These are phyloP conservation scores for Heterobasidion annosum DNA, from an alignment of 1,284 basidiomycete genomes.

Conservation along the genomic window DNA sequence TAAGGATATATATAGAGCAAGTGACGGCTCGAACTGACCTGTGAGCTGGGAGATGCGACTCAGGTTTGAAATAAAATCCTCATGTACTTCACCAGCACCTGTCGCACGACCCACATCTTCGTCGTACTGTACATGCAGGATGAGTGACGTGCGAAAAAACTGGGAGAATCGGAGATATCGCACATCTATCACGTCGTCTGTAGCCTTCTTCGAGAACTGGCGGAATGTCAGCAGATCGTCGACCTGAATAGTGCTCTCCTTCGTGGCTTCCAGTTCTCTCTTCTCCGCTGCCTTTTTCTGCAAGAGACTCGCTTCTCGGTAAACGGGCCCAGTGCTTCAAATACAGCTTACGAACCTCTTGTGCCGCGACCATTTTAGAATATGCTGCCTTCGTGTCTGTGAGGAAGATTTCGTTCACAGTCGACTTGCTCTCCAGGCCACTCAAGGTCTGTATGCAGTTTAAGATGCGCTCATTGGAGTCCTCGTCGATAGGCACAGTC, in stretches of 20 bases:
- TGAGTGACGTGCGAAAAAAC: not conserved
- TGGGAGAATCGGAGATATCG: slow-evolving; percentile 6
- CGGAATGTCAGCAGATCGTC: slow-evolving; percentile 92
- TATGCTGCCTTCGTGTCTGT: slow-evolving; percentile 91
- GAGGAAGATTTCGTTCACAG: slow-evolving; percentile 83
- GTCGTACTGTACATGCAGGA: slow-evolving; percentile 53
- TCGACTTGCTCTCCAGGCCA: slow-evolving; percentile 54
- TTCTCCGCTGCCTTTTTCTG: slow-evolving; percentile 83
- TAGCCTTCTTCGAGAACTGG: slow-evolving; percentile 89
- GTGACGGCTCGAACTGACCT: slow-evolving; percentile 30
- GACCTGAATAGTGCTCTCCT: slow-evolving; percentile 75
- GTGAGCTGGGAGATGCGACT: slow-evolving; percentile 95
- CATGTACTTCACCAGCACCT: slow-evolving; percentile 74
- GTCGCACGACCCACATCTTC: slow-evolving; percentile 89
- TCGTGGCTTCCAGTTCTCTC: slow-evolving; percentile 73
- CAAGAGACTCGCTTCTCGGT: slow-evolving; percentile 11
- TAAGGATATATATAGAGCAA: slow-evolving; percentile 1
- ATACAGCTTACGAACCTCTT: slow-evolving; percentile 53
- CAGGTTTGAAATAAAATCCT: slow-evolving; percentile 96
- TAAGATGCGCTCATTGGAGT: slow-evolving; percentile 94
- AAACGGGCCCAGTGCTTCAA: not conserved
- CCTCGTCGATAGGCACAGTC: slow-evolving; percentile 92
- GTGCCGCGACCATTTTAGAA: slow-evolving; percentile 87
- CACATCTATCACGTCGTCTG: slow-evolving; percentile 79
- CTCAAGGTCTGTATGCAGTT: slow-evolving; percentile 93